Conservation (phyloP, 108 stramenopile genomes). For the Bacterosira constricta region DNA sequence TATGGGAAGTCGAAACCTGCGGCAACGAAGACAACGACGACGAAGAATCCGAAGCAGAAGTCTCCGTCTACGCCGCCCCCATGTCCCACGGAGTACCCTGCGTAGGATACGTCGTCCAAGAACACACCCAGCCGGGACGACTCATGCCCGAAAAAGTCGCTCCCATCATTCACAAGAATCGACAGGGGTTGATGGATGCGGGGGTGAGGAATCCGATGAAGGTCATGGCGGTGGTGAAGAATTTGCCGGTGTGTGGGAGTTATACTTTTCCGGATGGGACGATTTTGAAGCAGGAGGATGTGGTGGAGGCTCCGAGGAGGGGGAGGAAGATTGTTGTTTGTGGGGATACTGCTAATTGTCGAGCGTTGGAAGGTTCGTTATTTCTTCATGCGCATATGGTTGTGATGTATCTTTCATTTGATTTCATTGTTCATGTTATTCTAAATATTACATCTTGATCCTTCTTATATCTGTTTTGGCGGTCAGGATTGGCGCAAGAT, state of each 20-base stretch:
- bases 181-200: slow-evolving; percentile 60
- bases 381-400: not conserved
- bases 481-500: slow-evolving; percentile 55
- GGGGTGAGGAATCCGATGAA: slow-evolving; percentile 87
- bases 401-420: not conserved
- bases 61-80: slow-evolving; percentile 85
- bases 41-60: slow-evolving; percentile 82
- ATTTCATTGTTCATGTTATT: not conserved
- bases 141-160: slow-evolving; percentile 75
- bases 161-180: slow-evolving; percentile 81
- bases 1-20: slow-evolving; percentile 77
- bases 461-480: not conserved
- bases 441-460: not conserved
- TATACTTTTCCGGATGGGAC: slow-evolving; percentile 95
- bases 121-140: slow-evolving; percentile 79
- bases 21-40: slow-evolving; percentile 64
- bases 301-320: slow-evolving; percentile 73
- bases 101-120: slow-evolving; percentile 92
- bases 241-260: slow-evolving; percentile 65
- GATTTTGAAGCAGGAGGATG: slow-evolving; percentile 77
- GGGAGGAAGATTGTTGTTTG: slow-evolving; percentile 94
- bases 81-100: slow-evolving; percentile 96
- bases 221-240: slow-evolving; percentile 85
- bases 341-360: slow-evolving; percentile 90
- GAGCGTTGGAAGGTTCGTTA: slow-evolving; percentile 49